Conservation (phyloP, 345 rosid species). For the Linum tenue region DNA sequence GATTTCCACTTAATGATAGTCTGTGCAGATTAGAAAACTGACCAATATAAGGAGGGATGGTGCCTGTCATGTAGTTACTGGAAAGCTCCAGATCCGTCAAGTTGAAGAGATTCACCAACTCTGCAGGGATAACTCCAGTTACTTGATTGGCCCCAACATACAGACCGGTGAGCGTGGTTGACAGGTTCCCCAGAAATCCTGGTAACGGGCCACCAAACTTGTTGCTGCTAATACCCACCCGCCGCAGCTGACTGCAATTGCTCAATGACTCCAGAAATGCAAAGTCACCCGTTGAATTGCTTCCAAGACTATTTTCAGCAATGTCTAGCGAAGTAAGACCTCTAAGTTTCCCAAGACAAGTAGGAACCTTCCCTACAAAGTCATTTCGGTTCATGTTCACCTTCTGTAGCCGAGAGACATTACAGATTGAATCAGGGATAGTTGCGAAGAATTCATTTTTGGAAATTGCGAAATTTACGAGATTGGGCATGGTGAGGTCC, state of each 20-base stretch:
- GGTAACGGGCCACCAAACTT: conserved; percentile 1
- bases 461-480: background rate
- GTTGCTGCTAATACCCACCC: background rate
- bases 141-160: too few relatives aligned
- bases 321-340: background rate
- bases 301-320: background rate
- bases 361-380: background rate
- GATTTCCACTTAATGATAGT: background rate
- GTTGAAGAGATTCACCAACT: too few relatives aligned
- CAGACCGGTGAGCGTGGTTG: too few relatives aligned
- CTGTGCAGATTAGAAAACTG: too few relatives aligned
- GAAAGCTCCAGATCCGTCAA: too few relatives aligned
- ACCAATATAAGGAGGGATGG: too few relatives aligned
- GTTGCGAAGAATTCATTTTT: background rate
- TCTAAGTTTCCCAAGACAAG: background rate
- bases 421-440: conserved; percentile 17
- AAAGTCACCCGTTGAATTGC: background rate
- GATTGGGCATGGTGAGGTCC: conserved; percentile 15
- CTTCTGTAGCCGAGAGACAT: conserved; percentile 7
- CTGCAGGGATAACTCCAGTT: too few relatives aligned
- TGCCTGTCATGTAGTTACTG: too few relatives aligned
- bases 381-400: background rate
- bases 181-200: too few relatives aligned
- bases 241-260: too few relatives aligned
- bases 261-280: background rate